phyloP scores from a whole-genome alignment of 176 grass and related monocot genomes.

The Phoenix dactylifera region DNA sequence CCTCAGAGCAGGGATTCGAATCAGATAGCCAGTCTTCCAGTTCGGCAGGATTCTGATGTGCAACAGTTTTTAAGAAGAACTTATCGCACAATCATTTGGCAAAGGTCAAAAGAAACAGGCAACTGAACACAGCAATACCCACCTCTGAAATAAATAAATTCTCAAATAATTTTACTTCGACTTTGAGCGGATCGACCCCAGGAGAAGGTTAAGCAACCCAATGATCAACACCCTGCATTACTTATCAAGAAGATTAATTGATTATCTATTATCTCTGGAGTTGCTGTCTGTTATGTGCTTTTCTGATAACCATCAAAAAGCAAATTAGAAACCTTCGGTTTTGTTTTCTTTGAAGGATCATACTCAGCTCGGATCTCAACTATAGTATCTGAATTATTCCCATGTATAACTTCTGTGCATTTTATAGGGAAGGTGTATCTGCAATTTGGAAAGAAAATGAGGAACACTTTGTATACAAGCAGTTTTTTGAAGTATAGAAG shows the following conservation, averaged over 20 bases:
- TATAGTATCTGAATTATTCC: slow-evolving; percentile 48
- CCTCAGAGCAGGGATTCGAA: slow-evolving; percentile 75
- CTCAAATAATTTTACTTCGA: slow-evolving; percentile 75
- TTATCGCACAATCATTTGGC: not conserved
- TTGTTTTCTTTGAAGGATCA: slow-evolving; percentile 84
- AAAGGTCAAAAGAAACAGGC: not conserved
- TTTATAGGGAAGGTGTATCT: slow-evolving; percentile 98
- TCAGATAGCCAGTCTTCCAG: slow-evolving; percentile 85
- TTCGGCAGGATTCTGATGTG: slow-evolving; percentile 68
- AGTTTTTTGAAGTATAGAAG: no score
- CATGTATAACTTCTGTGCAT: slow-evolving; percentile 82
- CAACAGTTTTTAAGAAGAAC: slow-evolving; percentile 12
- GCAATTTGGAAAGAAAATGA: slow-evolving; percentile 1
- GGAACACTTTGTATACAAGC: not conserved
- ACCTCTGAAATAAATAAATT: slow-evolving; percentile 47
- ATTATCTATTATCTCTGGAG: not conserved
- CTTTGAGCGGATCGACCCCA: slow-evolving; percentile 70
- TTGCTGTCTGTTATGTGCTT: not conserved
- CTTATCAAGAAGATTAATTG: slow-evolving; percentile 1
- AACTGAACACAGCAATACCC: not conserved
- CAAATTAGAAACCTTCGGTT: slow-evolving; percentile 54
- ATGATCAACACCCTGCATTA: slow-evolving; percentile 75
- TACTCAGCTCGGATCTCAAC: slow-evolving; percentile 84
- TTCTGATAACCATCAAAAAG: not conserved
- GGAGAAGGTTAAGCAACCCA: slow-evolving; percentile 87